Evolutionary conservation across 2,329 filamentous ascomycete species (phyloP), one percentile per base, ranked within the genome.

Genomic region (Stagonosporopsis tanaceti): DNA sequence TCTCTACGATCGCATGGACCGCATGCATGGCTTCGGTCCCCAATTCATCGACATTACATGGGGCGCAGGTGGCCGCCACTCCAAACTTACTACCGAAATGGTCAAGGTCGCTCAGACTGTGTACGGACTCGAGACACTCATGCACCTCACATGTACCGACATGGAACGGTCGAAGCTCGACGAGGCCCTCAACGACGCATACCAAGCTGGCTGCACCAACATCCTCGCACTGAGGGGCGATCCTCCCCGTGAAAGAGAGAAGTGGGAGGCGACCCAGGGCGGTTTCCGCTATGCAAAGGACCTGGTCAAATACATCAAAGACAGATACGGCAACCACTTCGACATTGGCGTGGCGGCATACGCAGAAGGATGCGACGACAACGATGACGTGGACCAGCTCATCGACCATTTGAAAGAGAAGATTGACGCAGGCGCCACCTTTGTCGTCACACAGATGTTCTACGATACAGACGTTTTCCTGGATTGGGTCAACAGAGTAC

Each of bases 371-470:
- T 92, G 89, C 68, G 95, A 99, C 69, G 95, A 98, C 76, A 93
- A 97, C 75, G 87, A 91, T 68, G 88, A 97, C 70, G 89, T 92
- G 50, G 93, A 97, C 44, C 79, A 86, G 59, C 84, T 99, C 70
- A 87, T 99, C 62, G 89, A 95, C 63, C 95, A 98, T 76, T 80
- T 99, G 72, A 98, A 98, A 81, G 91, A 98, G 77, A 99, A 99
- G 81, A 89, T 98, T 32, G 95, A 99, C 74, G 91, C 92, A 57
- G 95, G 95, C 48, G 93, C 90, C 61, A 89, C 90, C 6, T 99
- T 98, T 75, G 91, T 99, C 63, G 91, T 99, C 51, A 98, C 95
- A 0, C 95, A 99, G 80, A 99, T 99, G 95, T 98, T 98, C 80
- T 99, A 99, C 81, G 94, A 99, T 72, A 93, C 87, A 47, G 94